Base-by-base conservation (phyloP, 257 asterid species). In the Ocimum tenuiflorum region DNA sequence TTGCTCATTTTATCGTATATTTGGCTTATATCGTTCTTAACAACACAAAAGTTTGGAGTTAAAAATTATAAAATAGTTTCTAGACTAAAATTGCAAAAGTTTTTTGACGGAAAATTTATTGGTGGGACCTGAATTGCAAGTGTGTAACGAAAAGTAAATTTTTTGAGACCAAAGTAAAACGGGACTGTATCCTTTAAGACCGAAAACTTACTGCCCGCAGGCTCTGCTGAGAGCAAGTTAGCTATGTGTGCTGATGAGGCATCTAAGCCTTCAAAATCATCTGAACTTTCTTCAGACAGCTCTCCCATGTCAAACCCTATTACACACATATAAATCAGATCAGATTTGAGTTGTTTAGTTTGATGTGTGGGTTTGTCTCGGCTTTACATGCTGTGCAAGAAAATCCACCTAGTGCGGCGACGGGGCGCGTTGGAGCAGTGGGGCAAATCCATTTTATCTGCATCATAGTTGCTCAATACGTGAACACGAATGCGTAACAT, bases 381-480 rank as follows among this genome's bases (percentile, higher is more conserved):
- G 43, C 36, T 95, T 88, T 77, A 94, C 99, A 94, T 60, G 99
- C 99, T 72, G 94, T 76, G 63, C 96, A 94, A 68, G 95, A 84
- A 78, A 84, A 84, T 83, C 99, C 99, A 60, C 97, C 99, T 20
- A 94, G 92, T 64, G 83, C 35, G 62, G 91, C 86, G 68, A 94
- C 97, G 1, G 96, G 96, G 18, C 95, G 95, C 67, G 91, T 88
- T 13, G 99, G 96, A 67, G 99, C 97, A 55, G 97, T 94, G 22
- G 99, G 97, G 76, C 99, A 94, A 73, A 94, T 94, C 99, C 99
- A 94, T 81, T 94, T 94, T 65, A 94, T 83, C 99, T 94, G 91
- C 88, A 84, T n/a, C 49, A n/a, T 0, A 7, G 3, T 9, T 39
- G 45, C 11, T 39, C 4, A 9, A 5, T 24, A 41, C n/a, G 41